Conservation (phyloP, 2,329 filamentous ascomycete species). For the Alternaria sp. region DNA sequence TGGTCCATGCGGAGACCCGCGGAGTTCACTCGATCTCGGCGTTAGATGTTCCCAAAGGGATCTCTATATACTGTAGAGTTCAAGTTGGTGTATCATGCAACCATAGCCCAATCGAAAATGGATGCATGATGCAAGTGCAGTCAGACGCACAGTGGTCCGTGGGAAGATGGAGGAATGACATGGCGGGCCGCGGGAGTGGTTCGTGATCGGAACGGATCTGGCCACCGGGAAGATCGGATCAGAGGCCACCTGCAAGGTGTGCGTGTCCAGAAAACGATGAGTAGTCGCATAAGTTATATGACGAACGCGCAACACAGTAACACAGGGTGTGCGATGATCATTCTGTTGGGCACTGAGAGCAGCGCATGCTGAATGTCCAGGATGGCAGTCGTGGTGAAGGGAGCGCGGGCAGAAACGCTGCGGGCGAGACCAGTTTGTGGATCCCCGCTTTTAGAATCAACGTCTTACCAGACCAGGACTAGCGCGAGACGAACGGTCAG, state of each 20-base stretch:
- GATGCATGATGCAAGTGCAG: neutral
- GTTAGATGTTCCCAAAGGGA: neutral
- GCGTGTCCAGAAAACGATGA: neutral
- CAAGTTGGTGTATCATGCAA: too few species aligned
- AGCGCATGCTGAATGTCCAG: neutral
- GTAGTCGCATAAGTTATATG: neutral
- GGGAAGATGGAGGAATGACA: neutral
- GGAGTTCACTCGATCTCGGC: neutral
- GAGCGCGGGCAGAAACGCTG: too few species aligned
- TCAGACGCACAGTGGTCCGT: neutral
- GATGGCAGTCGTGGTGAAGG: too few species aligned
- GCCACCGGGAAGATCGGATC: neutral
- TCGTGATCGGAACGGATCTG: neutral
- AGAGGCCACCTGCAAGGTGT: neutral
- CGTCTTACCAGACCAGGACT: neutral
- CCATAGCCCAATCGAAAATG: neutral
- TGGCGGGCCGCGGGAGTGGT: neutral
- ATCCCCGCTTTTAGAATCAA: neutral
- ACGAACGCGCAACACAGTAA: too few species aligned
- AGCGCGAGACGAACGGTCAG: neutral
- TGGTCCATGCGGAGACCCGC: neutral
- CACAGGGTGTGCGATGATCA: fast-evolving
- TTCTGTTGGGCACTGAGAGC: neutral
- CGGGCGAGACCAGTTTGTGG: neutral
- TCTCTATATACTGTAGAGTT: neutral